Percentiles rank a stretch among this genome's conserved stretches.
Evolutionary conservation across 2,329 filamentous ascomycete genomes (phyloP).

Genomic region (Xylariaceae sp.): DNA sequence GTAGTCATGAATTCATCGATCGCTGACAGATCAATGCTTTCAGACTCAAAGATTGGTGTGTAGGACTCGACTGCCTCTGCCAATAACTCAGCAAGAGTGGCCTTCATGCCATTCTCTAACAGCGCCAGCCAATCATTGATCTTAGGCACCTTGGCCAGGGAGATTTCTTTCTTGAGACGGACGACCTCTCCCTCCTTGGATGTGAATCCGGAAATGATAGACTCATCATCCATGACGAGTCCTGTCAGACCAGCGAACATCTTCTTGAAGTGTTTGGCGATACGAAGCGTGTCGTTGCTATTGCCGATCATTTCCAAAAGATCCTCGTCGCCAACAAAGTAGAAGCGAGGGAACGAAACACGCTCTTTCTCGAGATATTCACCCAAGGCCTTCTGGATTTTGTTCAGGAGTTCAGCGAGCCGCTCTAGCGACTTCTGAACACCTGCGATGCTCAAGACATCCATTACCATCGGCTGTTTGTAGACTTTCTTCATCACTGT

Average conservation of each 20-base stretch:
- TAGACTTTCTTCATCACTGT: slow-evolving; percentile 99
- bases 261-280: slow-evolving; percentile 98
- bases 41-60: slow-evolving; percentile 68
- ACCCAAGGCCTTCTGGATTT: slow-evolving; percentile 97
- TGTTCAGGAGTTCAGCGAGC: slow-evolving; percentile 93
- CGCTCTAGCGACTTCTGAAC: slow-evolving; percentile 95
- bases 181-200: slow-evolving; percentile 95
- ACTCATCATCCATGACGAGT: slow-evolving; percentile 85
- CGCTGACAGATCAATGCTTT: slow-evolving; percentile 63
- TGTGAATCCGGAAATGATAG: slow-evolving; percentile 83
- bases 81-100: slow-evolving; percentile 84
- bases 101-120: slow-evolving; percentile 89
- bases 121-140: slow-evolving; percentile 99
- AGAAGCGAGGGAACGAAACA: slow-evolving; percentile 96
- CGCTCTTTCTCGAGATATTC: slow-evolving; percentile 98
- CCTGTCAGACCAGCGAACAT: slow-evolving; percentile 98
- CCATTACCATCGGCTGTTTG: slow-evolving; percentile 90
- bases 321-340: slow-evolving; percentile 99
- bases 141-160: slow-evolving; percentile 84
- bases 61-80: slow-evolving; percentile 83
- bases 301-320: slow-evolving; percentile 98
- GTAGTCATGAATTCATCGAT: slow-evolving; percentile 77
- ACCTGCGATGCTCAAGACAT: slow-evolving; percentile 91
- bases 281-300: slow-evolving; percentile 92
- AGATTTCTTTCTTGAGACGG: slow-evolving; percentile 83